phyloP scores from a whole-genome alignment of 768 basidiomycete genomes.

The Tubosaeta sp. region DNA sequence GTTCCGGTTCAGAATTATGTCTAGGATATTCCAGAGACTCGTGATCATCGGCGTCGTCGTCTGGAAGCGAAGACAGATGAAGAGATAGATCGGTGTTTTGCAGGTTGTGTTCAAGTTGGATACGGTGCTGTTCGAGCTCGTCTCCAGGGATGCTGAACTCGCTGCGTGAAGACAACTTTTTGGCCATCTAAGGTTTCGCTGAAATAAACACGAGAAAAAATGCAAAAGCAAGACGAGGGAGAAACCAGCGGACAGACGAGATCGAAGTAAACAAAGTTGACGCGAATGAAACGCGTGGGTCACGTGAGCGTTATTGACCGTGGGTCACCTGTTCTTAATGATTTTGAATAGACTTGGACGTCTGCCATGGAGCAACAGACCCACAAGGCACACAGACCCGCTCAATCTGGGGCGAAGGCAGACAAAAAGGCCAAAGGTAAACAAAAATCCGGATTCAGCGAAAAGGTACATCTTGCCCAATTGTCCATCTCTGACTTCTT shows the following conservation, averaged over 20 bases:
- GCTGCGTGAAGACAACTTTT: slow-evolving; percentile 23
- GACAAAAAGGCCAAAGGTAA: slow-evolving; percentile 75
- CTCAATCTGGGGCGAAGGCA: slow-evolving; percentile 66
- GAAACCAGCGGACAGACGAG: slow-evolving; percentile 4
- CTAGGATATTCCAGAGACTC: slow-evolving; percentile 67
- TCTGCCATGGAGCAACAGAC: slow-evolving; percentile 63
- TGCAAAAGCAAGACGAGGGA: slow-evolving; percentile 11
- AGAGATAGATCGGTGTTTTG: slow-evolving; percentile 70
- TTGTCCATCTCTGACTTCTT: neutral
- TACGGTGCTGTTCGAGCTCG: slow-evolving; percentile 70
- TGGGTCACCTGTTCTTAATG: slow-evolving; percentile 9
- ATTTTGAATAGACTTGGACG: neutral
- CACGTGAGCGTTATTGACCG: slow-evolving; percentile 1
- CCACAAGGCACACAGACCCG: slow-evolving; percentile 79
- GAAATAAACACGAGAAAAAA: slow-evolving; percentile 14
- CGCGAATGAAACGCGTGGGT: slow-evolving; percentile 7
- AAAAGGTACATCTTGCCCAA: slow-evolving; percentile 55
- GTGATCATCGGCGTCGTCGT: slow-evolving; percentile 38
- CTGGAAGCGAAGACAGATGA: slow-evolving; percentile 55
- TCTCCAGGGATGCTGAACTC: slow-evolving; percentile 64
- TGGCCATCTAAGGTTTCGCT: slow-evolving; percentile 23
- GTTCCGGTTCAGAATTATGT: slow-evolving; percentile 56
- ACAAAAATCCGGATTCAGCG: slow-evolving; percentile 78
- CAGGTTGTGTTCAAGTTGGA: slow-evolving; percentile 75
- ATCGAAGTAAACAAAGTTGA: slow-evolving; percentile 18